phyloP scores from a whole-genome alignment of 305 asterid genomes.

The Euphrasia arctica region DNA sequence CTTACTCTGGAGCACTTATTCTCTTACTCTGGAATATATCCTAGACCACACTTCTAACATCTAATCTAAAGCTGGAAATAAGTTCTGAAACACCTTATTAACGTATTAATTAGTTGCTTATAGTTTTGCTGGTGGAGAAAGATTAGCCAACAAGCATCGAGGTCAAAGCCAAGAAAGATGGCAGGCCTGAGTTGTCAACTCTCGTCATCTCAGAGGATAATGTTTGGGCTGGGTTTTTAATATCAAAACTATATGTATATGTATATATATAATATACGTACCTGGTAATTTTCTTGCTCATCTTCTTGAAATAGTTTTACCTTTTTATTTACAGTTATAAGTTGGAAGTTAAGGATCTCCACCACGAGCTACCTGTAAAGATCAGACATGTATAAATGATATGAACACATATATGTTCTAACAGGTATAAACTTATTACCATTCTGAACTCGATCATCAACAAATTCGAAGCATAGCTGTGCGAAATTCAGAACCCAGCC shows the following conservation, averaged over 20 bases:
- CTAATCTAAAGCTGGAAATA: not conserved
- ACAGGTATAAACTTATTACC: not conserved
- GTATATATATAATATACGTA: too few relatives aligned
- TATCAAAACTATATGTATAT: too few relatives aligned
- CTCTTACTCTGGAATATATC: conserved; percentile 16
- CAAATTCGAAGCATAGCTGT: conserved; percentile 37
- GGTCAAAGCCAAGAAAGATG: conserved; percentile 48
- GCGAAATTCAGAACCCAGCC: conserved; percentile 50
- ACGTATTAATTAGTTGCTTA: too few relatives aligned
- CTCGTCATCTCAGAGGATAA: conserved; percentile 22
- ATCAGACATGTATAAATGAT: not conserved
- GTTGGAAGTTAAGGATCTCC: conserved; percentile 29
- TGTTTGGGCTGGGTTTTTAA: conserved; percentile 8
- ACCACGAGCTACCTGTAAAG: conserved; percentile 34
- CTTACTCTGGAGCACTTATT: conserved; percentile 27
- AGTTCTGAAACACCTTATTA: not conserved
- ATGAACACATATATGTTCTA: not conserved
- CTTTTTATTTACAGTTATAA: too few relatives aligned
- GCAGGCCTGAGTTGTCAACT: conserved; percentile 35
- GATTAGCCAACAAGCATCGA: conserved; percentile 18
- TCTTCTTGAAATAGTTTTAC: too few relatives aligned
- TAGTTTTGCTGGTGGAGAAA: too few relatives aligned
- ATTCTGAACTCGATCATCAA: conserved; percentile 35
- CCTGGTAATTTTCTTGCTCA: too few relatives aligned
- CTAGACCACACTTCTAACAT: conserved; percentile 13